Conservation (phyloP, 2,329 filamentous ascomycete genomes). For the Aspergillus ruber region DNA sequence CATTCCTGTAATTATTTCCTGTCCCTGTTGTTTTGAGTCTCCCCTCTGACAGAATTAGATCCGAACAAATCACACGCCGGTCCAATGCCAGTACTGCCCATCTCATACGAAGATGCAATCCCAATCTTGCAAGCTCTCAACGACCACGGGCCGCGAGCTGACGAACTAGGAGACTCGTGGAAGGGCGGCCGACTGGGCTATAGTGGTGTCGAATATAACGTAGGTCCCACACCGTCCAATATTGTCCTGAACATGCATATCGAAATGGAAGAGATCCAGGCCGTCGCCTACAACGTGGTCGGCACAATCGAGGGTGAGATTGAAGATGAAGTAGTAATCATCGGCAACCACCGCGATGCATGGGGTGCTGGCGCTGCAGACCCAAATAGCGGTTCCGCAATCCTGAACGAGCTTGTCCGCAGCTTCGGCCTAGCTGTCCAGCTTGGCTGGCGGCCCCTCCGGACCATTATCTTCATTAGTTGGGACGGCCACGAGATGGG, state of each 20-base stretch:
- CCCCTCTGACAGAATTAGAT: background rate
- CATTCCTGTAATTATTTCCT: background rate
- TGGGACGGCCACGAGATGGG: slow-evolving; percentile 5
- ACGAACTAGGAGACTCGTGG: slow-evolving; percentile 12
- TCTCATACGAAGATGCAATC: slow-evolving; percentile 1
- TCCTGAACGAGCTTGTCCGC: slow-evolving; percentile 45
- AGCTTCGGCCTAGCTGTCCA: slow-evolving; percentile 42
- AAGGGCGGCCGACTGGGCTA: slow-evolving; percentile 6
- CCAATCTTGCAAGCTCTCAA: slow-evolving; percentile 25
- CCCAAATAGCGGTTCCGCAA: slow-evolving; percentile 45
- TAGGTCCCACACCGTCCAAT: slow-evolving; percentile 10
- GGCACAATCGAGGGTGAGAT: background rate
- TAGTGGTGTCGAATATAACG: slow-evolving; percentile 8
- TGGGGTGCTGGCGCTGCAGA: slow-evolving; percentile 50
- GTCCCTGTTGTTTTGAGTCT: background rate
- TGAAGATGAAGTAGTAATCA: slow-evolving; percentile 35
- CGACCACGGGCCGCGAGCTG: slow-evolving; percentile 21
- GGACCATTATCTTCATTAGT: slow-evolving; percentile 34
- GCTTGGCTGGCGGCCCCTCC: slow-evolving; percentile 46
- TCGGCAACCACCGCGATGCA: slow-evolving; percentile 50
- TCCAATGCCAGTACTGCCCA: background rate
- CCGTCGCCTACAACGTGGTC: background rate
- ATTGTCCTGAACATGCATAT: slow-evolving; percentile 14
- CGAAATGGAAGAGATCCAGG: background rate
- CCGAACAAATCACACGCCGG: background rate